These are phyloP conservation scores for Acacia crassicarpa DNA, from an alignment of 306 rosid species.

Conservation along the genomic window DNA sequence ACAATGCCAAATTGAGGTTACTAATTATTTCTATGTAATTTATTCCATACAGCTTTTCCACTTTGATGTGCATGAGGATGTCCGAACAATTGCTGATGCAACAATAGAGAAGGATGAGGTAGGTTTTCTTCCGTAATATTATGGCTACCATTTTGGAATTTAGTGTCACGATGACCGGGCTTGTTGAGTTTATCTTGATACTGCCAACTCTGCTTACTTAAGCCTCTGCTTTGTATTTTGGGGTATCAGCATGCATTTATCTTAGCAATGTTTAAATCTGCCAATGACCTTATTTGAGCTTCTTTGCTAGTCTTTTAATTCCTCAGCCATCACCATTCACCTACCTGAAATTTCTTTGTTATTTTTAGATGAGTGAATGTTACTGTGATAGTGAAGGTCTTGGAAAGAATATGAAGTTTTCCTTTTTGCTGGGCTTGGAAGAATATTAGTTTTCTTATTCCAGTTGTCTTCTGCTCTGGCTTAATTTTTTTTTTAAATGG, in stretches of 20 bases:
- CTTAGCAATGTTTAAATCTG: background rate
- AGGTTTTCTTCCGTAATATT: constrained; percentile 27
- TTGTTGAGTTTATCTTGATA: background rate
- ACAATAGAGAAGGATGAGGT: constrained; percentile 98
- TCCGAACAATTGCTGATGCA: constrained; percentile 93
- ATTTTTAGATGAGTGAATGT: background rate
- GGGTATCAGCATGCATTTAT: background rate
- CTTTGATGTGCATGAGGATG: constrained; percentile 97
- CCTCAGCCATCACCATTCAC: background rate
- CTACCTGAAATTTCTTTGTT: background rate
- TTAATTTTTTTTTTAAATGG: constrained; percentile 2
- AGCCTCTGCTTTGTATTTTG: background rate
- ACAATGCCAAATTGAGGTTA: constrained; percentile 16
- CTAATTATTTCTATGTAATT: constrained; percentile 17
- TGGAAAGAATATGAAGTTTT: background rate
- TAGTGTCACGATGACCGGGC: background rate
- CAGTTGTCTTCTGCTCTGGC: constrained; percentile 11
- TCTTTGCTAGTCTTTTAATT: background rate
- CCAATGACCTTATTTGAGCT: background rate
- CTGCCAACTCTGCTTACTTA: background rate
- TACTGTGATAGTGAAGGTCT: background rate
- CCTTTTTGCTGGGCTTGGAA: background rate
- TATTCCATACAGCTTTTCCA: constrained; percentile 71
- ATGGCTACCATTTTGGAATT: constrained; percentile 5
- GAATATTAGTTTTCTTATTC: background rate